Evolutionary conservation across 2,329 filamentous ascomycete genomes (phyloP).

Genomic region (Tolypocladium ovalisporum): DNA sequence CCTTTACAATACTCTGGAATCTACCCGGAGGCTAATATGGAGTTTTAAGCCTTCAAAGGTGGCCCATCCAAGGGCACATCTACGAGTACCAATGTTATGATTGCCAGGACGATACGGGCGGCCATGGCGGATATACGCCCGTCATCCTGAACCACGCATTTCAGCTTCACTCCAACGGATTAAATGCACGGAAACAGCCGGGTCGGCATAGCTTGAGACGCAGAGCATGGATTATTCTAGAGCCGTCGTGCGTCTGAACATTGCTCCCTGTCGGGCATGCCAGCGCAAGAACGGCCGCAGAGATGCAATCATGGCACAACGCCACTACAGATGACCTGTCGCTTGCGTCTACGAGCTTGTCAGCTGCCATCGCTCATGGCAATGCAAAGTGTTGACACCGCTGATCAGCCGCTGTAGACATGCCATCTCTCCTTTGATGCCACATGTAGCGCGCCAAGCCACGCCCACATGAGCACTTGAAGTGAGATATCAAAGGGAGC

Average conservation of each 20-base stretch:
- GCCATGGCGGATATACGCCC: slow-evolving; percentile 15
- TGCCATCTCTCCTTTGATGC: background rate
- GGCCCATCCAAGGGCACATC: slow-evolving; percentile 3
- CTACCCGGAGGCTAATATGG: background rate
- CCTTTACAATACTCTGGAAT: background rate
- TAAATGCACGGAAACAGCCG: too few species aligned
- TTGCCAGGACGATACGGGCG: slow-evolving; percentile 18
- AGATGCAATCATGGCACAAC: too few species aligned
- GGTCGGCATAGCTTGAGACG: background rate
- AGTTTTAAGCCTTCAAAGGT: background rate
- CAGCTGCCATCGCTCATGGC: too few species aligned
- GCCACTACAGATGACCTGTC: too few species aligned
- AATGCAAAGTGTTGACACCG: too few species aligned
- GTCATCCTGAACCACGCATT: slow-evolving; percentile 4
- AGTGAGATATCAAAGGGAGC: background rate
- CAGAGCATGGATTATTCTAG: background rate
- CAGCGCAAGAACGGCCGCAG: background rate
- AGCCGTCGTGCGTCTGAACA: background rate
- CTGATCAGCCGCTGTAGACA: too few species aligned
- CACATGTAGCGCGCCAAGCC: background rate
- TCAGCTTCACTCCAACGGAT: too few species aligned
- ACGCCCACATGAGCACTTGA: background rate
- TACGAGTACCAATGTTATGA: slow-evolving; percentile 21
- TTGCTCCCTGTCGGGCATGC: background rate
- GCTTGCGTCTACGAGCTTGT: too few species aligned